These are phyloP conservation scores for Penicillium sp. DNA, from an alignment of 2,329 filamentous ascomycete genomes.

Conservation along the genomic window DNA sequence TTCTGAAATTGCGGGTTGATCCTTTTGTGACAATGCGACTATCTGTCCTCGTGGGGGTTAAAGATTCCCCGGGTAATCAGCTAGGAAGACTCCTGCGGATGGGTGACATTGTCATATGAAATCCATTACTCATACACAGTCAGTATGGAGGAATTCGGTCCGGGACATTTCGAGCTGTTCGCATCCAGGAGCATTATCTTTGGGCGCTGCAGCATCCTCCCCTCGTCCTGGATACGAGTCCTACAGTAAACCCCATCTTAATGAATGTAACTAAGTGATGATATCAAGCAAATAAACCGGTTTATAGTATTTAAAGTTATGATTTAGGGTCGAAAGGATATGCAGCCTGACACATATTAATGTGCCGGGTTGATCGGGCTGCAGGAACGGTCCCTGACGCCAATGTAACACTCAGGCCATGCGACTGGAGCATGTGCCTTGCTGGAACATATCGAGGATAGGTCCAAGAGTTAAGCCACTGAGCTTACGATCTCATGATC, in stretches of 20 bases:
- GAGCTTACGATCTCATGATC: neutral
- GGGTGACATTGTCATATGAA: constrained; percentile 13
- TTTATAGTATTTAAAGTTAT: neutral
- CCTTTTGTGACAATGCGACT: neutral
- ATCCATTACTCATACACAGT: neutral
- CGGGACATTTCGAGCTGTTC: constrained; percentile 8
- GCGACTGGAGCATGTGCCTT: constrained; percentile 16
- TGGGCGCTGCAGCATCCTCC: neutral
- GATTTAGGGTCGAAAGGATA: neutral
- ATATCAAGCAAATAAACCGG: neutral
- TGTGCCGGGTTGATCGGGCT: neutral
- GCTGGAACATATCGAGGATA: neutral
- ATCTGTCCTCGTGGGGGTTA: neutral
- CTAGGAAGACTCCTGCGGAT: neutral
- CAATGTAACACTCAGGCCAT: constrained; percentile 21
- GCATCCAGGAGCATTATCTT: neutral
- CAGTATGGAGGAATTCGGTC: neutral
- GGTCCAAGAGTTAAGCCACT: neutral
- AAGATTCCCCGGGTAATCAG: constrained; percentile 4
- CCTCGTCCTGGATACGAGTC: neutral
- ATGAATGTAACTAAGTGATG: neutral
- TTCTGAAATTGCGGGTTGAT: neutral
- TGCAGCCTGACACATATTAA: neutral
- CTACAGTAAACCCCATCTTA: neutral
- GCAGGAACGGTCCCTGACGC: constrained; percentile 14